Evolutionary conservation across 495 filamentous ascomycete genomes (phyloP).

Genomic region (Hypoxylon cercidicola): DNA sequence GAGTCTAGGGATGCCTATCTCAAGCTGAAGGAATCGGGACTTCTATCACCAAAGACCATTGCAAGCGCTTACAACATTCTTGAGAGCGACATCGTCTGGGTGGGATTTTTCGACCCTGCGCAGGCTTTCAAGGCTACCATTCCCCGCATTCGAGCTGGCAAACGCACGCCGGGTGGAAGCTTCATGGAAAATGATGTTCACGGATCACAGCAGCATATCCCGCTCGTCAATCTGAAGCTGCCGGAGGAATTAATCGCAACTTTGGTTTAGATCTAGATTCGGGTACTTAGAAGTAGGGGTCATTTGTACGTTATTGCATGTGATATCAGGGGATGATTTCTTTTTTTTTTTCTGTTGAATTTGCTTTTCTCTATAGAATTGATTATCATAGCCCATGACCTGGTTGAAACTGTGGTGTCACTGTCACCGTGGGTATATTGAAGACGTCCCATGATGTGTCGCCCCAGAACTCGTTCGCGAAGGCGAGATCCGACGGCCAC

Average conservation of each 20-base stretch:
- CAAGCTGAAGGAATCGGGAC: conserved; percentile 45
- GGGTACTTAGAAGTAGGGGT: neutral
- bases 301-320: conserved; percentile 13
- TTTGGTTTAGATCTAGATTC: neutral
- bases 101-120: conserved; percentile 58
- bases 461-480: conserved; percentile 40
- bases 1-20: conserved; percentile 45
- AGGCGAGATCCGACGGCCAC: conserved; percentile 36
- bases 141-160: conserved; percentile 40
- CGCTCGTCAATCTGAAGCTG: conserved; percentile 40
- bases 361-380: conserved; percentile 8
- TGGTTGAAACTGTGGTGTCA: conserved; percentile 18
- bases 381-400: conserved; percentile 14
- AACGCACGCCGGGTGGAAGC: conserved; percentile 30
- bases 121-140: conserved; percentile 57
- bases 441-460: conserved; percentile 38
- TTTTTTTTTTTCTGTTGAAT: conserved; percentile 3
- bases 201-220: conserved; percentile 48
- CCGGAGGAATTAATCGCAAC: conserved; percentile 30
- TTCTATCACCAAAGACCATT: conserved; percentile 48
- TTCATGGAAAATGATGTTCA: conserved; percentile 56
- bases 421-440: conserved; percentile 14
- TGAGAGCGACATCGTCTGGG: conserved; percentile 50
- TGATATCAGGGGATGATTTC: neutral
- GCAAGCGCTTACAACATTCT: conserved; percentile 46